Conservation (phyloP, 1,139 yeast species). For the Yamadazyma songkhlaensis region DNA sequence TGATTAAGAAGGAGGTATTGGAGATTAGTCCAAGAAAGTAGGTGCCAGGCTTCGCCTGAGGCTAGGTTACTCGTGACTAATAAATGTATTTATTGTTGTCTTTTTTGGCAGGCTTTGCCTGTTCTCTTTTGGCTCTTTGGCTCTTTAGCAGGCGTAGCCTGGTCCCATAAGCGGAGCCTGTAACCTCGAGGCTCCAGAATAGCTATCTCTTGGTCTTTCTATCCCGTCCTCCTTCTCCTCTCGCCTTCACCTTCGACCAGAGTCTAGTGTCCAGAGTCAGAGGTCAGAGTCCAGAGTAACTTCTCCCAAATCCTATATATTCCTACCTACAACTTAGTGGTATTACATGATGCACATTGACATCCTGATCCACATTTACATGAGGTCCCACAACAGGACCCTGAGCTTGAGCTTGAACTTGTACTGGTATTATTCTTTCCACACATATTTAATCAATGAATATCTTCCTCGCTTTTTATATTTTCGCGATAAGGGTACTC, state of each 20-base stretch:
- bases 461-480: neutral
- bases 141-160: too few relatives aligned
- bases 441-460: constrained; percentile 8
- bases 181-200: too few relatives aligned
- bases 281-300: too few relatives aligned
- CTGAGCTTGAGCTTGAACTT: constrained; percentile 3
- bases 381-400: constrained; percentile 33
- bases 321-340: constrained; percentile 28
- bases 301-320: too few relatives aligned
- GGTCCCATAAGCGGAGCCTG: too few relatives aligned
- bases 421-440: constrained; percentile 8
- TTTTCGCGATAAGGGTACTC: constrained; percentile 1
- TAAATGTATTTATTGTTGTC: constrained; percentile 2
- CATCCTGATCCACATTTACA: constrained; percentile 46
- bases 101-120: neutral
- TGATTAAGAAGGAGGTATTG: constrained; percentile 61
- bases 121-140: neutral
- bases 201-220: too few relatives aligned
- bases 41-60: too few relatives aligned
- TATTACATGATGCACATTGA: constrained; percentile 38
- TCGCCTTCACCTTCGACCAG: too few relatives aligned
- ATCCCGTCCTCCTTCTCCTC: too few relatives aligned
- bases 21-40: constrained; percentile 54
- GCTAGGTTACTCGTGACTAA: neutral
- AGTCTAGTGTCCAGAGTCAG: too few relatives aligned